Evolutionary conservation across 129 eudicot genomes (phyloP), one percentile per base, ranked within the genome.

Genomic region (Apium graveolens): DNA sequence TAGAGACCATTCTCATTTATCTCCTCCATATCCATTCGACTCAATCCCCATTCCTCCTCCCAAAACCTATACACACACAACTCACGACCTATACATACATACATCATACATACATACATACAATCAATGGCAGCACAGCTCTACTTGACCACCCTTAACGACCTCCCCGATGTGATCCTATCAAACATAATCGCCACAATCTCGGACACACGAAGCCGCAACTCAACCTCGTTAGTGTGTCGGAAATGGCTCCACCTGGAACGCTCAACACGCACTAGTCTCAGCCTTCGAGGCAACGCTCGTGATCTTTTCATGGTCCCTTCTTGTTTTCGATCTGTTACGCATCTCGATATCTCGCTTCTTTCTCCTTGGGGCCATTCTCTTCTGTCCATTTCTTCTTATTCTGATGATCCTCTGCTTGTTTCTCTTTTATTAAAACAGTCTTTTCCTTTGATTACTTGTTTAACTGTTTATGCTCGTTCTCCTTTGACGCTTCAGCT

Each of bases 331-430:
- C 81, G 70, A 37, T 78, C 89, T 37, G 82, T 89, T 5, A 76
- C 93, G 35, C 82, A 82, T 62, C 93, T 96, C 29, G 93, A 96
- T 79, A 88, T 96, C 85, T 96, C 99, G 6, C 91, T 92, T 31
- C 88, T 96, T 53, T 96, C 99, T 16, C 97, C 99, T 0, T 96
- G 97, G 96, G 99, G 99, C 39, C 84, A 88, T 76, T 87, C 88
- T 14, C 89, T 90, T 37, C 73, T 86, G 38, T 73, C 89, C 38
- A 4, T 75, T 76, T 3, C 26, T 32, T 20, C 70, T 20, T 26
- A 51, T 69, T 32, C 80, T 31, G 5, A 85, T 73, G 78, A 81
- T 68, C 78, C 86, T 11, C 27, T 68, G 6, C 85, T 90, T 35
- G 77, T 86, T 60, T 82, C 90, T 8, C 93, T 78, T 29, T 82